phyloP scores from a whole-genome alignment of 2,329 filamentous ascomycete species.

The Zymoseptoria pseudotritici region DNA sequence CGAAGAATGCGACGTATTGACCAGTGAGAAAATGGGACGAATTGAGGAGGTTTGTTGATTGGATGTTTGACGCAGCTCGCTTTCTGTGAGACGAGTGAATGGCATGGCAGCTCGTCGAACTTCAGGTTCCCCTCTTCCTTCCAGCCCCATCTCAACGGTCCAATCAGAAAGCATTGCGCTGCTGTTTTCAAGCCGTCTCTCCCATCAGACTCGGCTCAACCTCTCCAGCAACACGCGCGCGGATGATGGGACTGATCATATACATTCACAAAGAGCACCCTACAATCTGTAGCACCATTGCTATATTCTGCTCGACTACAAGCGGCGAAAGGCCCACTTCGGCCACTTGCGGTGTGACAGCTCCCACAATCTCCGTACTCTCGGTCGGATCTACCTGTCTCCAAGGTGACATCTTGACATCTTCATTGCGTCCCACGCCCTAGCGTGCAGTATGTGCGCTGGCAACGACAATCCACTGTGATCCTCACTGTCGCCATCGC shows the following conservation, averaged over 20 bases:
- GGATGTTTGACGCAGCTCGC: not conserved
- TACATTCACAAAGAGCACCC: not conserved
- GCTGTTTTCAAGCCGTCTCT: not conserved
- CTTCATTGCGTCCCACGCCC: not conserved
- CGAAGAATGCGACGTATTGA: not conserved
- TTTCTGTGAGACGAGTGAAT: not conserved
- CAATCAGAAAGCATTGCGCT: not conserved
- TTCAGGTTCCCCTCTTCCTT: not conserved
- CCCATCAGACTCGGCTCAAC: not conserved
- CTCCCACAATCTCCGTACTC: not conserved
- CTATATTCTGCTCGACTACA: not conserved
- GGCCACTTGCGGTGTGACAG: not conserved
- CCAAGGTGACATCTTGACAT: not conserved
- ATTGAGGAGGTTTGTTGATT: constrained; percentile 3
- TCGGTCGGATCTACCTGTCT: not conserved
- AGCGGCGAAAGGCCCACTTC: not conserved
- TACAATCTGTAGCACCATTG: not conserved
- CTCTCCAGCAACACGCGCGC: not conserved
- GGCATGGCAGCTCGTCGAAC: not conserved
- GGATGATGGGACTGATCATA: not conserved
- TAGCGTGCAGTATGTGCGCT: not conserved
- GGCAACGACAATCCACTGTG: not conserved
- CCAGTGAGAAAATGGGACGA: constrained; percentile 5
- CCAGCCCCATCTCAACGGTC: not conserved
- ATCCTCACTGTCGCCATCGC: not conserved